Conservation (phyloP, 1,284 basidiomycete species). For the Coniophora puteana region DNA sequence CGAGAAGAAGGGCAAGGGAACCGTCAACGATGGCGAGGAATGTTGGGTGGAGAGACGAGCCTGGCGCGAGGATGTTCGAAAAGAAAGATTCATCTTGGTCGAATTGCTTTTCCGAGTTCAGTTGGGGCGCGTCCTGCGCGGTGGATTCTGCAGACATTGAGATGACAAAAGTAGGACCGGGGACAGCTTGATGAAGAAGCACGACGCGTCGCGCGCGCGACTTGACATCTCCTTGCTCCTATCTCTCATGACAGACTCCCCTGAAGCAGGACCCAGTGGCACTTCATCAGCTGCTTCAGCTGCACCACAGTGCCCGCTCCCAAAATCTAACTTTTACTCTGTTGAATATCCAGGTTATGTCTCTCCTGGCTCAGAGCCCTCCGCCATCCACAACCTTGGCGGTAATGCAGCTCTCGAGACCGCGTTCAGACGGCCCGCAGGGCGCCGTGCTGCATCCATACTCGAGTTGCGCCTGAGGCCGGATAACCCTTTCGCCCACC, state of each 20-base stretch:
- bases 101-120: too few relatives aligned
- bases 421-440: constrained; percentile 64
- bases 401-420: constrained; percentile 66
- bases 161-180: too few relatives aligned
- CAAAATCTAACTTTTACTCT: constrained; percentile 66
- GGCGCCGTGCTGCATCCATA: constrained; percentile 54
- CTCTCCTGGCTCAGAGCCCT: constrained; percentile 52
- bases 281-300: constrained; percentile 9
- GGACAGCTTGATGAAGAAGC: too few relatives aligned
- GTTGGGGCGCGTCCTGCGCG: too few relatives aligned
- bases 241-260: constrained; percentile 1
- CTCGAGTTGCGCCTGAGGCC: constrained; percentile 76
- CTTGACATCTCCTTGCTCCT: background rate
- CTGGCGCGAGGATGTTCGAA: constrained; percentile 58
- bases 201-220: too few relatives aligned
- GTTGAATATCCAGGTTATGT: constrained; percentile 92
- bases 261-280: constrained; percentile 1
- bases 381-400: constrained; percentile 65
- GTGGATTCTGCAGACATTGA: too few relatives aligned
- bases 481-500: constrained; percentile 74
- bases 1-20: constrained; percentile 51
- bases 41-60: constrained; percentile 67
- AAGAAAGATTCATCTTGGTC: constrained; percentile 30
- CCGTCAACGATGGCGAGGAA: constrained; percentile 65
- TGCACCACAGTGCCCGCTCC: constrained; percentile 49